phyloP scores from a whole-genome alignment of 1,284 basidiomycete genomes.

The Violaceomyces palustris region DNA sequence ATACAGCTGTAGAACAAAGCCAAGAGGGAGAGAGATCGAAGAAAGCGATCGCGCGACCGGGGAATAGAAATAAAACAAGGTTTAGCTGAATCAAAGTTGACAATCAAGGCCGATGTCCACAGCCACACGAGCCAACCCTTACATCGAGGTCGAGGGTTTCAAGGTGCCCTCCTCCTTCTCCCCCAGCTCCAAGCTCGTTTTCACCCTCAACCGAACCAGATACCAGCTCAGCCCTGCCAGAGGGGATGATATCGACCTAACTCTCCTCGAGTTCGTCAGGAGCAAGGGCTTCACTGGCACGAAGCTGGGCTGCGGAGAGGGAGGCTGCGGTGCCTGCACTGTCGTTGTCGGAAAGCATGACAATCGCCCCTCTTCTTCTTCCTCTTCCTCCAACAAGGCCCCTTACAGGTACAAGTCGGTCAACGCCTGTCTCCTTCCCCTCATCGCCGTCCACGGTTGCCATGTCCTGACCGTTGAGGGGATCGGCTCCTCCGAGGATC shows the following conservation, averaged over 20 bases:
- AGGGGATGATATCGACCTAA: constrained; percentile 32
- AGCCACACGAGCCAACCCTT: too few relatives aligned
- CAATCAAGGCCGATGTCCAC: too few relatives aligned
- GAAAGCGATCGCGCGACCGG: too few relatives aligned
- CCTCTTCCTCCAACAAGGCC: constrained; percentile 5
- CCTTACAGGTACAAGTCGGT: constrained; percentile 49
- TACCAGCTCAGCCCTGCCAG: constrained; percentile 18
- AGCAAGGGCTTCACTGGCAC: constrained; percentile 51
- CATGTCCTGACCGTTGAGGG: constrained; percentile 54
- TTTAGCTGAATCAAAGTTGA: too few relatives aligned
- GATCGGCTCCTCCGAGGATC: constrained; percentile 48
- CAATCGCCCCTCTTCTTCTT: not conserved
- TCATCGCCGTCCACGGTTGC: constrained; percentile 50
- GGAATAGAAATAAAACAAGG: too few relatives aligned
- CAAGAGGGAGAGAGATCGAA: too few relatives aligned
- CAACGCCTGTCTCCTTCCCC: constrained; percentile 54
- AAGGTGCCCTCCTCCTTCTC: constrained; percentile 14
- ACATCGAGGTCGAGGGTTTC: constrained; percentile 18
- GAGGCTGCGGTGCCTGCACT: constrained; percentile 53
- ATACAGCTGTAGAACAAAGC: too few relatives aligned
- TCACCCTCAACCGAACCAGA: constrained; percentile 28
- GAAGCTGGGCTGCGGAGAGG: constrained; percentile 53
- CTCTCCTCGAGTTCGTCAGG: constrained; percentile 52
- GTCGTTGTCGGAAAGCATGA: constrained; percentile 41
- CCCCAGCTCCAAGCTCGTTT: constrained; percentile 20